These are phyloP conservation scores for Gliomastix tumulicola DNA, from an alignment of 2,329 filamentous ascomycete species.

Conservation along the genomic window DNA sequence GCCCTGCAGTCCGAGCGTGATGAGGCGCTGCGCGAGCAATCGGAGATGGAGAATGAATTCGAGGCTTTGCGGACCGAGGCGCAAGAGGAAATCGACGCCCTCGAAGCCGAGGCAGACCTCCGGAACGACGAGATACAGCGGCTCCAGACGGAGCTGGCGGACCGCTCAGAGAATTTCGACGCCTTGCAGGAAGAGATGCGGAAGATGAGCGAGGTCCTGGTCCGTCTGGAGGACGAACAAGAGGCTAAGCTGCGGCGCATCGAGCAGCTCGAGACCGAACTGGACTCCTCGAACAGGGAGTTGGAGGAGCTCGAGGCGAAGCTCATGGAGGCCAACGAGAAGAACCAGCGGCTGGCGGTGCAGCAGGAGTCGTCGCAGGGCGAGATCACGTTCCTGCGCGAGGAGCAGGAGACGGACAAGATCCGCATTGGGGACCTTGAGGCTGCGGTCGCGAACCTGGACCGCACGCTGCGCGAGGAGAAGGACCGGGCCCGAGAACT, in stretches of 20 bases:
- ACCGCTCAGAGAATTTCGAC: slow-evolving; percentile 78
- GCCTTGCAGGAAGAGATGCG: slow-evolving; percentile 94
- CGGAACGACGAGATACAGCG: slow-evolving; percentile 64
- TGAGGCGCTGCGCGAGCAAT: slow-evolving; percentile 65
- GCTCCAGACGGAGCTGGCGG: slow-evolving; percentile 64
- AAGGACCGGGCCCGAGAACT: slow-evolving; percentile 68
- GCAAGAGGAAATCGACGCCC: slow-evolving; percentile 57
- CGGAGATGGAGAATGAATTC: slow-evolving; percentile 53
- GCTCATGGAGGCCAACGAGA: slow-evolving; percentile 77
- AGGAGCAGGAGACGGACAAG: slow-evolving; percentile 96
- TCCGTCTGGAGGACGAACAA: slow-evolving; percentile 85
- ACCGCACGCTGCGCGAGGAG: slow-evolving; percentile 76
- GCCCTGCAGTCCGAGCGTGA: slow-evolving; percentile 78
- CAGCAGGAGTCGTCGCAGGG: slow-evolving; percentile 89
- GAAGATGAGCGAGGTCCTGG: slow-evolving; percentile 77
- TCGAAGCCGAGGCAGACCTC: slow-evolving; percentile 67
- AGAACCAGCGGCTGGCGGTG: slow-evolving; percentile 79
- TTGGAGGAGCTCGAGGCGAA: slow-evolving; percentile 79
- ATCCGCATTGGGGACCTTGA: slow-evolving; percentile 95
- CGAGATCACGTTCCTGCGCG: slow-evolving; percentile 89
- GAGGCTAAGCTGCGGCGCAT: slow-evolving; percentile 73
- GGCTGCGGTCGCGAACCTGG: slow-evolving; percentile 70
- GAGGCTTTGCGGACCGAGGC: slow-evolving; percentile 55
- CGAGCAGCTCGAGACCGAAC: slow-evolving; percentile 73
- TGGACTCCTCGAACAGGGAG: slow-evolving; percentile 79